phyloP scores from a whole-genome alignment of 1,139 yeast genomes.

The Geotrichum klebahnii region DNA sequence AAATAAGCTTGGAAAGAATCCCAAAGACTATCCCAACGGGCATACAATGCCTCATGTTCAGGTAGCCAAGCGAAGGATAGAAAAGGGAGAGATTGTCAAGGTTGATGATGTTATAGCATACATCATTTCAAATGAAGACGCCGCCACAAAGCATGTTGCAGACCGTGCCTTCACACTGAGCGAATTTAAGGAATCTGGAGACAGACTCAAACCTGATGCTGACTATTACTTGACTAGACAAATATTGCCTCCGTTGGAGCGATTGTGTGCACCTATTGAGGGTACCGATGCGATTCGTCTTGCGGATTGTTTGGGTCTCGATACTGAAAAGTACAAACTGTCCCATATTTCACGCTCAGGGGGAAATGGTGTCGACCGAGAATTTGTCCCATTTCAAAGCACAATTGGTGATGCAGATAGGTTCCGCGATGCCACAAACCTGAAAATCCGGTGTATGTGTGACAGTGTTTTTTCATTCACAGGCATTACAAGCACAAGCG shows the following conservation, averaged over 20 bases:
- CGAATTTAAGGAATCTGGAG: slow-evolving; percentile 56
- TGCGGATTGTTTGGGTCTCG: slow-evolving; percentile 74
- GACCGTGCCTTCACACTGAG: slow-evolving; percentile 76
- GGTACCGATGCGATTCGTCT: slow-evolving; percentile 80
- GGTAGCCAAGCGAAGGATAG: slow-evolving; percentile 77
- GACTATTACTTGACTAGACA: slow-evolving; percentile 81
- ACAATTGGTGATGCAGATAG: slow-evolving; percentile 78
- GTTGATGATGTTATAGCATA: slow-evolving; percentile 90
- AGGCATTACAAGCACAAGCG: slow-evolving; percentile 50
- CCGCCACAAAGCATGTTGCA: slow-evolving; percentile 45
- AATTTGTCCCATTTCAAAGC: slow-evolving; percentile 72
- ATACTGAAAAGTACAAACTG: slow-evolving; percentile 58
- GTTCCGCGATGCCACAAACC: slow-evolving; percentile 58
- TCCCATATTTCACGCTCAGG: slow-evolving; percentile 31
- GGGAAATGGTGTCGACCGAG: slow-evolving; percentile 42
- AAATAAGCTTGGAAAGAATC: slow-evolving; percentile 43
- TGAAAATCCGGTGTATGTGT: slow-evolving; percentile 63
- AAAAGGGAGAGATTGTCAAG: slow-evolving; percentile 76
- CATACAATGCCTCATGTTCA: slow-evolving; percentile 89
- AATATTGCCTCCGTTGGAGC: slow-evolving; percentile 83
- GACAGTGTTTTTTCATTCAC: slow-evolving; percentile 60
- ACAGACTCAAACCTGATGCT: slow-evolving; percentile 63
- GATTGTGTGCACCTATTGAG: slow-evolving; percentile 78
- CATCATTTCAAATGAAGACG: slow-evolving; percentile 49
- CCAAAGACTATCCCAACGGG: slow-evolving; percentile 46